Evolutionary conservation across 305 asterid genomes (phyloP).

Genomic region (Rubia occidens): DNA sequence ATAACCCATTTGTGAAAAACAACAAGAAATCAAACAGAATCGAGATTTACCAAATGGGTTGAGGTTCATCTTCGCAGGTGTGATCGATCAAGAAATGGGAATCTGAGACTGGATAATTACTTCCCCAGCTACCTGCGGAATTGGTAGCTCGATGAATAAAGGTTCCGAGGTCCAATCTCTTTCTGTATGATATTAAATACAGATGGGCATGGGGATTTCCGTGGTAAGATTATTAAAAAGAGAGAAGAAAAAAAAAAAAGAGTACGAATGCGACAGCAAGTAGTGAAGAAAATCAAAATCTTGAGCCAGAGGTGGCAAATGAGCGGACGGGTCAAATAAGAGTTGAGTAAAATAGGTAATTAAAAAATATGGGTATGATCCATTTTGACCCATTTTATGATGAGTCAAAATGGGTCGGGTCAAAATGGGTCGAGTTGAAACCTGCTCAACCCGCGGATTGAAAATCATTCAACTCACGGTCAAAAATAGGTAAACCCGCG

Average conservation of each 20-base stretch:
- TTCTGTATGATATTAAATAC: neutral
- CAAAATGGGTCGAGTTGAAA: too few species aligned
- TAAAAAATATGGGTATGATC: too few species aligned
- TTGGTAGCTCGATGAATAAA: neutral
- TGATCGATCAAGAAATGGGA: slow-evolving; percentile 3
- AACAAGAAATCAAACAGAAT: neutral
- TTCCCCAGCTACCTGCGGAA: neutral
- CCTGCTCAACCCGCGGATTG: too few species aligned
- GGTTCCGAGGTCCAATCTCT: neutral
- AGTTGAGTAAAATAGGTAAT: too few species aligned
- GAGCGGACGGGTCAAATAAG: too few species aligned
- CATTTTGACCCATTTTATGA: too few species aligned
- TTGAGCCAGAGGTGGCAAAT: too few species aligned
- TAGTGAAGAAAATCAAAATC: too few species aligned
- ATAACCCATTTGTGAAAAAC: neutral
- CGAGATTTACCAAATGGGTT: neutral
- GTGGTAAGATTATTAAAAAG: neutral
- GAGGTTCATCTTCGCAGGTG: slow-evolving; percentile 10
- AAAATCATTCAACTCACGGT: too few species aligned
- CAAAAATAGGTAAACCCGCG: too few species aligned
- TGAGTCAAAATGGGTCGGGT: too few species aligned
- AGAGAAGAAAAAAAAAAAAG: neutral
- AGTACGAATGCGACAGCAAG: too few species aligned
- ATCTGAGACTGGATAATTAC: neutral
- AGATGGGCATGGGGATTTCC: slow-evolving; percentile 3